These are phyloP conservation scores for Pisolithus marmoratus DNA, from an alignment of 768 basidiomycete species.

Conservation along the genomic window DNA sequence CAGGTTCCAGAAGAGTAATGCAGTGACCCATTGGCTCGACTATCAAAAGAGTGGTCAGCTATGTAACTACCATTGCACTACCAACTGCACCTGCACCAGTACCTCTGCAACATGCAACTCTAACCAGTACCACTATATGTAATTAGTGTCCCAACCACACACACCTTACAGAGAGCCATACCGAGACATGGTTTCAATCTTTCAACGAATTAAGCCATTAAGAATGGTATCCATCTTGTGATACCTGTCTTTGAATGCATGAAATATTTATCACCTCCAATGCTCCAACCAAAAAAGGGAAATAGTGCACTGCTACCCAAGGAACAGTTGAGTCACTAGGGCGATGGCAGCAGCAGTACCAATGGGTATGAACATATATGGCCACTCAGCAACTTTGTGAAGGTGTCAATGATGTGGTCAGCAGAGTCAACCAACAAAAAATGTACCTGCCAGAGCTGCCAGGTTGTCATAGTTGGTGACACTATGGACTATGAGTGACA, in stretches of 20 bases:
- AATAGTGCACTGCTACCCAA: slow-evolving; percentile 36
- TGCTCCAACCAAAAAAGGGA: not conserved
- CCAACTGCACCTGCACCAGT: no score
- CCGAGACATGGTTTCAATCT: no score
- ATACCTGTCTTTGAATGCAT: slow-evolving; percentile 46
- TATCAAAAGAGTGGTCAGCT: no score
- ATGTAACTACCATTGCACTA: no score
- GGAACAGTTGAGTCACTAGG: slow-evolving; percentile 44
- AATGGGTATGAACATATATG: slow-evolving; percentile 44
- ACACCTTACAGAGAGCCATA: no score
- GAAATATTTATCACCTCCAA: not conserved
- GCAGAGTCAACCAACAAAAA: not conserved
- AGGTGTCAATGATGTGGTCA: not conserved
- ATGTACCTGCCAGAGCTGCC: slow-evolving; percentile 4
- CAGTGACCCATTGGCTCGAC: no score
- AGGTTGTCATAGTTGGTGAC: slow-evolving; percentile 12
- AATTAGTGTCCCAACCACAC: no score
- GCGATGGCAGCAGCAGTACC: slow-evolving; percentile 43
- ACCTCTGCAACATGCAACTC: no score
- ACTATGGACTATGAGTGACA: not conserved
- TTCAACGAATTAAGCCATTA: slow-evolving; percentile 41
- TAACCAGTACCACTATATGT: no score
- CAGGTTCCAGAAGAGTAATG: slow-evolving; percentile 87
- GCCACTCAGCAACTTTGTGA: slow-evolving; percentile 39
- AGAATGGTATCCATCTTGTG: slow-evolving; percentile 46